phyloP scores from a whole-genome alignment of 495 filamentous ascomycete genomes.

The Penicillium canariense region DNA sequence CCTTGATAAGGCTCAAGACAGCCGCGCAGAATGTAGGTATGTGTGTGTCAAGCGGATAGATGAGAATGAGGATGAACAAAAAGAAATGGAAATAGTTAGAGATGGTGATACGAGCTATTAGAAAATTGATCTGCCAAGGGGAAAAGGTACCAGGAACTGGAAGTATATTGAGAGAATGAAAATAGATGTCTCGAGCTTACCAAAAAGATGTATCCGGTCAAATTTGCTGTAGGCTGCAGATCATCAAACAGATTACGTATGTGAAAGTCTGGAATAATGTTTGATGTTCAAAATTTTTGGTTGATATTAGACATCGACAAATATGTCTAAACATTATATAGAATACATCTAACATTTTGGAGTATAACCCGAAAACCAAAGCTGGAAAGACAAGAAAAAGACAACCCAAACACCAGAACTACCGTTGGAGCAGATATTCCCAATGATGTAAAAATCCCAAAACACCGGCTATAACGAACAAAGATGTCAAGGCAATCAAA shows the following conservation, averaged over 20 bases:
- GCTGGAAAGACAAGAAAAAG: conserved; percentile 6
- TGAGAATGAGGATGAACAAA: background rate
- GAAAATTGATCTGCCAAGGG: background rate
- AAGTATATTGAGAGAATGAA: background rate
- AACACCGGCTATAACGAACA: conserved; percentile 23
- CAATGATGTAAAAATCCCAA: conserved; percentile 24
- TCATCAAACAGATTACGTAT: background rate
- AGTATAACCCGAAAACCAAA: conserved; percentile 12
- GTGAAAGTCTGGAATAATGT: background rate
- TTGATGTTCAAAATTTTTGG: conserved; percentile 4
- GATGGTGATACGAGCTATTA: background rate
- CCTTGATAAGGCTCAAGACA: conserved; percentile 8
- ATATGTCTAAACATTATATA: conserved; percentile 27
- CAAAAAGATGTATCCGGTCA: background rate
- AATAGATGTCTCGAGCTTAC: background rate
- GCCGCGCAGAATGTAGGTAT: background rate
- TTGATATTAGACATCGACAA: conserved; percentile 22
- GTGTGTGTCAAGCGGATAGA: background rate
- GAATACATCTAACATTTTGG: conserved; percentile 29
- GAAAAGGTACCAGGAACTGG: background rate
- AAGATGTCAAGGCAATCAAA: conserved; percentile 15
- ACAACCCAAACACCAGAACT: conserved; percentile 27
- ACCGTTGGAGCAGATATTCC: conserved; percentile 21
- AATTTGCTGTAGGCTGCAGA: background rate
- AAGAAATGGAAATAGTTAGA: background rate